A percentile compares a stretch with the other conserved stretches of the same genome.
Conservation (phyloP, 2,329 filamentous ascomycete species). For the Thielaviopsis musarum region DNA sequence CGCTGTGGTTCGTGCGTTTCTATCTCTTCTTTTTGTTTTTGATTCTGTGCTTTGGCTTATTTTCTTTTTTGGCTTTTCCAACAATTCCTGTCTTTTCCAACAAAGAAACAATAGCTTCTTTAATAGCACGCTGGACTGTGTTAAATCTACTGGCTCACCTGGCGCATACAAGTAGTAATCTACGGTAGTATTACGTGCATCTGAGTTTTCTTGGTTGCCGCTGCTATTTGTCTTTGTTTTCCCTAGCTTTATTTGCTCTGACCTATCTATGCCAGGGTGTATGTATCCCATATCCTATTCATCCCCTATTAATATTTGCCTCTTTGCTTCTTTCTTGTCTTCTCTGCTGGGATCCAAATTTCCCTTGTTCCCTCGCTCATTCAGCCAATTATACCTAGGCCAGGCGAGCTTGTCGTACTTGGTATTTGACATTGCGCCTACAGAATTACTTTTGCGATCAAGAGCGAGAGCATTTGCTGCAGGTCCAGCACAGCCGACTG, state of each 20-base stretch:
- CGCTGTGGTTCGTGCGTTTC: slow-evolving; percentile 6
- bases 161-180: too few species aligned
- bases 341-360: slow-evolving; percentile 19
- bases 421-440: too few species aligned
- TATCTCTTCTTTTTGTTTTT: slow-evolving; percentile 11
- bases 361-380: slow-evolving; percentile 1
- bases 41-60: slow-evolving; percentile 7
- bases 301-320: slow-evolving; percentile 4
- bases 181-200: too few species aligned
- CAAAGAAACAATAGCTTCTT: too few species aligned
- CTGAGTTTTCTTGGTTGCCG: too few species aligned
- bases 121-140: neutral
- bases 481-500: too few species aligned
- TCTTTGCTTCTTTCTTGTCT: slow-evolving; percentile 11
- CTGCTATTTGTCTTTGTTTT: neutral
- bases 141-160: too few species aligned
- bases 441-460: too few species aligned
- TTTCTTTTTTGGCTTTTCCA: slow-evolving; percentile 6
- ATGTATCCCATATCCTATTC: slow-evolving; percentile 9
- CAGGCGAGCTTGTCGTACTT: neutral
- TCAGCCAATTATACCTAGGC: too few species aligned
- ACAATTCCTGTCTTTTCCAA: neutral
- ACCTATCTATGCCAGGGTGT: slow-evolving; percentile 2
- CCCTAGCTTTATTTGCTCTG: neutral
- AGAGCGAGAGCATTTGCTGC: too few species aligned